Percentiles rank a stretch among this genome's conserved stretches.
These are phyloP conservation scores for Aspergillus kassunensis DNA, from an alignment of 495 filamentous ascomycete genomes.

Conservation along the genomic window DNA sequence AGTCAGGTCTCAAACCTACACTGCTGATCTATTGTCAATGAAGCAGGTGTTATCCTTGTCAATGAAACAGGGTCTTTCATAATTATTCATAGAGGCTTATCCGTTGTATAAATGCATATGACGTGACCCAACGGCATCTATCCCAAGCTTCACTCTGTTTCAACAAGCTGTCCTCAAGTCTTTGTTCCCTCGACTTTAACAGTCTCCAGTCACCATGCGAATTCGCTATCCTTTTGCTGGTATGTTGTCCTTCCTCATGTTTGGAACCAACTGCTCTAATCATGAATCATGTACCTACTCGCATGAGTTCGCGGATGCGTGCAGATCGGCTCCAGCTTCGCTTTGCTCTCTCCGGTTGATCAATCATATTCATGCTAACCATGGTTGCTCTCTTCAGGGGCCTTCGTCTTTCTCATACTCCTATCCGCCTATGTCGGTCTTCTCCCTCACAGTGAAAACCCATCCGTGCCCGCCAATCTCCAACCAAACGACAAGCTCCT, in stretches of 20 bases:
- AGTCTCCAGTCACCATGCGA: conserved; percentile 50
- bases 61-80: background rate
- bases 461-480: conserved; percentile 62
- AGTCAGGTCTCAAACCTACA: background rate
- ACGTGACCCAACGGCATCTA: conserved; percentile 8
- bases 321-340: conserved; percentile 2
- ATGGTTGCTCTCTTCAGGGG: conserved; percentile 47
- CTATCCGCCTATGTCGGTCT: conserved; percentile 77
- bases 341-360: background rate
- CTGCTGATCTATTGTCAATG: background rate
- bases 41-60: conserved; percentile 5
- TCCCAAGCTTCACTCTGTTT: background rate
- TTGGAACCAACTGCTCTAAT: no score
- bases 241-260: conserved; percentile 33
- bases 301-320: background rate
- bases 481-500: conserved; percentile 84
- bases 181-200: background rate
- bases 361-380: background rate
- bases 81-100: conserved; percentile 3
- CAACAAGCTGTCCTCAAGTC: conserved; percentile 3
- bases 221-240: conserved; percentile 72
- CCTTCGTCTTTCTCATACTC: conserved; percentile 73
- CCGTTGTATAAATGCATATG: conserved; percentile 10
- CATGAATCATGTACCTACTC: no score
- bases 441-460: conserved; percentile 52